phyloP scores from a whole-genome alignment of 495 filamentous ascomycete species.

The Patellaria atrata region DNA sequence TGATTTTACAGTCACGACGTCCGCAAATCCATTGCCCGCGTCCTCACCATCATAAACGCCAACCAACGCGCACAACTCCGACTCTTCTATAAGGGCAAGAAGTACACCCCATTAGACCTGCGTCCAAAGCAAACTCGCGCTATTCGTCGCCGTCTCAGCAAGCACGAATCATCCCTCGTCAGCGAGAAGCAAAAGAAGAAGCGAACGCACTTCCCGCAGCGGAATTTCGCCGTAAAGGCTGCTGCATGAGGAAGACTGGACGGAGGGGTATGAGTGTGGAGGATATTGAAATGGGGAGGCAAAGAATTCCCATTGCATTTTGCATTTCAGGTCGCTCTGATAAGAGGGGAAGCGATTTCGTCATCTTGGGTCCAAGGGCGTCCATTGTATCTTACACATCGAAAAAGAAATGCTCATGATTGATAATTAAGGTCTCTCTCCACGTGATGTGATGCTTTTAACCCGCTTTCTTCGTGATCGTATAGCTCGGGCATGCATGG shows the following conservation, averaged over 20 bases:
- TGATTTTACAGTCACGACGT: slow-evolving; percentile 66
- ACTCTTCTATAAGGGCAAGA: slow-evolving; percentile 99
- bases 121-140: slow-evolving; percentile 91
- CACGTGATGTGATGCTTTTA: too few species aligned
- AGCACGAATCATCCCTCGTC: slow-evolving; percentile 65
- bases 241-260: slow-evolving; percentile 14
- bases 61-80: slow-evolving; percentile 96
- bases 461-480: too few species aligned
- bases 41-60: slow-evolving; percentile 97
- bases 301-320: too few species aligned
- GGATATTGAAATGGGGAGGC: too few species aligned
- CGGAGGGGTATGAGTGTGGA: too few species aligned
- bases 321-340: too few species aligned
- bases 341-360: too few species aligned
- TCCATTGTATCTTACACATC: too few species aligned
- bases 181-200: slow-evolving; percentile 92
- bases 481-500: too few species aligned
- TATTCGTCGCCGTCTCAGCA: slow-evolving; percentile 80
- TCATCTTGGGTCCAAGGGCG: too few species aligned
- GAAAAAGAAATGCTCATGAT: too few species aligned
- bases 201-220: slow-evolving; percentile 86
- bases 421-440: too few species aligned
- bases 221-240: slow-evolving; percentile 98
- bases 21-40: slow-evolving; percentile 96
- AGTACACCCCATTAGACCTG: slow-evolving; percentile 91